phyloP scores from a whole-genome alignment of 2,329 filamentous ascomycete species.

The Fusarium coicis region DNA sequence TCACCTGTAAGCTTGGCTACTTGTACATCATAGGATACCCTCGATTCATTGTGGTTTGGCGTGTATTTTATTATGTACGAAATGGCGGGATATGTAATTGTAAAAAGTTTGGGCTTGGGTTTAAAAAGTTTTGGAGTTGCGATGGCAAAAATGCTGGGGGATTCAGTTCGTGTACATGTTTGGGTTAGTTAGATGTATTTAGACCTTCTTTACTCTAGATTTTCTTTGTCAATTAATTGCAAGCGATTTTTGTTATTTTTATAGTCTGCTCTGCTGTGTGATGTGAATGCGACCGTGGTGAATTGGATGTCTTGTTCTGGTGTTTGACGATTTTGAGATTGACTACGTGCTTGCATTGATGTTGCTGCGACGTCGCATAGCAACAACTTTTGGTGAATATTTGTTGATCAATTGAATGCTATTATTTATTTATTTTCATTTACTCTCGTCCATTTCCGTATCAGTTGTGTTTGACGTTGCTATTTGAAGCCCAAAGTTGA shows the following conservation, averaged over 20 bases:
- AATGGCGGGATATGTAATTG: background rate
- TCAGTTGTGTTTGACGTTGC: fast-evolving
- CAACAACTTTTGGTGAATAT: fast-evolving
- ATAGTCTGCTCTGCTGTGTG: fast-evolving
- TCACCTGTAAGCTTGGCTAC: conserved; percentile 17
- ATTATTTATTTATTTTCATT: too few species aligned
- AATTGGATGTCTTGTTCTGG: fast-evolving
- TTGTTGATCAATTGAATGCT: background rate
- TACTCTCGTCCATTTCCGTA: fast-evolving
- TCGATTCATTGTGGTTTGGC: conserved; percentile 22
- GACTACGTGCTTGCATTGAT: background rate
- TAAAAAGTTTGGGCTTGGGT: background rate
- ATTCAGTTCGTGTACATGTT: conserved; percentile 2
- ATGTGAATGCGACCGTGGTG: background rate
- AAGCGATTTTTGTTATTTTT: background rate
- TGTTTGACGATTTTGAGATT: background rate
- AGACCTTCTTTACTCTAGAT: conserved; percentile 20
- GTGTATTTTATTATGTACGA: conserved; percentile 29
- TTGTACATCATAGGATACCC: conserved; percentile 35
- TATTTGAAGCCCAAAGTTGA: background rate
- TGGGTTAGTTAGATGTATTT: background rate
- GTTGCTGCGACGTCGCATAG: background rate
- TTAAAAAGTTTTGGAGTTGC: conserved; percentile 8
- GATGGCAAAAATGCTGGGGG: conserved; percentile 10
- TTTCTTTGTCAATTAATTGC: conserved; percentile 11